phyloP scores from a whole-genome alignment of 192 early-diverging fungal genomes.

The Podila epigama region DNA sequence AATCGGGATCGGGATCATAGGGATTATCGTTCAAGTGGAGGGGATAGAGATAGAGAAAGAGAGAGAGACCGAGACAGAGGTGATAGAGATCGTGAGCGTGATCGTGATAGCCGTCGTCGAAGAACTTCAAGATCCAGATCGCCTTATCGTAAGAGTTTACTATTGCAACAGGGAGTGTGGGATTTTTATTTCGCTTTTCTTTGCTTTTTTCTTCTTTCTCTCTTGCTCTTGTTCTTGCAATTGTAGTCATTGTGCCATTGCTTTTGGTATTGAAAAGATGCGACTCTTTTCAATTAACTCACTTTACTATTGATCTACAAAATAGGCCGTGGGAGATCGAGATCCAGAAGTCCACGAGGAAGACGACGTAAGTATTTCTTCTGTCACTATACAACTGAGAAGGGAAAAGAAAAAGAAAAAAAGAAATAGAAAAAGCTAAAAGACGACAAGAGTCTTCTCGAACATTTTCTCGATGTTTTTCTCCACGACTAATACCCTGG shows the following conservation, averaged over 20 bases:
- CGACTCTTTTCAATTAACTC: background rate
- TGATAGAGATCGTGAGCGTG: slow-evolving; percentile 8
- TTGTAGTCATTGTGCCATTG: background rate
- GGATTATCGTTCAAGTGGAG: background rate
- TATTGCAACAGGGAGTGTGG: background rate
- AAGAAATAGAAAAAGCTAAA: background rate
- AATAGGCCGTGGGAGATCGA: slow-evolving; percentile 35
- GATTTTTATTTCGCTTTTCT: too few species aligned
- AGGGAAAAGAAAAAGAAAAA: background rate
- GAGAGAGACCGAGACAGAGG: slow-evolving; percentile 7
- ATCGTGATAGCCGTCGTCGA: slow-evolving; percentile 8
- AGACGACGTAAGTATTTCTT: slow-evolving; percentile 4
- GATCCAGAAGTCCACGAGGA: slow-evolving; percentile 33
- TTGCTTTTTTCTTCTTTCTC: background rate
- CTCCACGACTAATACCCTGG: background rate
- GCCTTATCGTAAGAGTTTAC: slow-evolving; percentile 19
- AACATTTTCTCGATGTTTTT: background rate
- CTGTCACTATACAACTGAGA: too few species aligned
- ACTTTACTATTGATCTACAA: too few species aligned
- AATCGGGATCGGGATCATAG: background rate
- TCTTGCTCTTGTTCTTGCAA: too few species aligned
- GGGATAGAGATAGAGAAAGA: background rate
- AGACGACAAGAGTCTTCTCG: background rate
- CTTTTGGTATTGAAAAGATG: background rate
- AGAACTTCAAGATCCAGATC: slow-evolving; percentile 30